These are phyloP conservation scores for Rhamnella rubrinervis DNA, from an alignment of 331 rosid genomes.

Conservation along the genomic window DNA sequence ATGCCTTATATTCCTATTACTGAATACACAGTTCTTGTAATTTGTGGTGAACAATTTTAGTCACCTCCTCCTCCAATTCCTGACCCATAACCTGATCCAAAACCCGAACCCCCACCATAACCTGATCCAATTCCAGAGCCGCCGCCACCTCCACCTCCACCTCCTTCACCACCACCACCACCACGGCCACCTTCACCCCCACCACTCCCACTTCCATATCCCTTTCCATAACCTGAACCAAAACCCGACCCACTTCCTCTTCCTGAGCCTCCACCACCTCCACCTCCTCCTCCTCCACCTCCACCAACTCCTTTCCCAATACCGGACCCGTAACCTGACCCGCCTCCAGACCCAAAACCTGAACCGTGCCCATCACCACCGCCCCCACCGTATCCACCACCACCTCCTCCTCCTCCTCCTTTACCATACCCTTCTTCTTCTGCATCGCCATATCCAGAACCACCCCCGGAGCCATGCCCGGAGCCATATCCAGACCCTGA, in stretches of 20 bases:
- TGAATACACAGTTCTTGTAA: not conserved
- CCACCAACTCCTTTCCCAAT: slow-evolving; percentile 52
- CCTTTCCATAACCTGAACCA: slow-evolving; percentile 48
- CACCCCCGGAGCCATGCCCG: slow-evolving; percentile 40
- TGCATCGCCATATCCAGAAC: slow-evolving; percentile 56
- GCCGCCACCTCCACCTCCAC: slow-evolving; percentile 8
- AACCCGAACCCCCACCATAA: slow-evolving; percentile 31
- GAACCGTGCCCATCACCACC: slow-evolving; percentile 38
- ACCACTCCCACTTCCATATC: slow-evolving; percentile 56
- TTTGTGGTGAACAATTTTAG: slow-evolving; percentile 13
- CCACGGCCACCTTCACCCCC: slow-evolving; percentile 12
- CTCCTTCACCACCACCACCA: slow-evolving; percentile 11
- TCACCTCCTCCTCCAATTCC: slow-evolving; percentile 28
- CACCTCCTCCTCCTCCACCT: slow-evolving; percentile 14
- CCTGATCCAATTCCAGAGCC: slow-evolving; percentile 4
- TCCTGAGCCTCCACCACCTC: slow-evolving; percentile 9
- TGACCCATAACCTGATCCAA: slow-evolving; percentile 50
- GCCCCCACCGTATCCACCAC: slow-evolving; percentile 37
- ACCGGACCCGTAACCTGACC: slow-evolving; percentile 33
- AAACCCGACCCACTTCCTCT: slow-evolving; percentile 35
- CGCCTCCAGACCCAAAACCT: slow-evolving; percentile 39
- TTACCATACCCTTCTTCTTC: slow-evolving; percentile 37
- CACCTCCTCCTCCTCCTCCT: slow-evolving; percentile 48
- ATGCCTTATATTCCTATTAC: slow-evolving; percentile 27
- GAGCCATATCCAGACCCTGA: slow-evolving; percentile 51